phyloP scores from a whole-genome alignment of 2,329 filamentous ascomycete genomes.

The Diaporthe citriasiana region DNA sequence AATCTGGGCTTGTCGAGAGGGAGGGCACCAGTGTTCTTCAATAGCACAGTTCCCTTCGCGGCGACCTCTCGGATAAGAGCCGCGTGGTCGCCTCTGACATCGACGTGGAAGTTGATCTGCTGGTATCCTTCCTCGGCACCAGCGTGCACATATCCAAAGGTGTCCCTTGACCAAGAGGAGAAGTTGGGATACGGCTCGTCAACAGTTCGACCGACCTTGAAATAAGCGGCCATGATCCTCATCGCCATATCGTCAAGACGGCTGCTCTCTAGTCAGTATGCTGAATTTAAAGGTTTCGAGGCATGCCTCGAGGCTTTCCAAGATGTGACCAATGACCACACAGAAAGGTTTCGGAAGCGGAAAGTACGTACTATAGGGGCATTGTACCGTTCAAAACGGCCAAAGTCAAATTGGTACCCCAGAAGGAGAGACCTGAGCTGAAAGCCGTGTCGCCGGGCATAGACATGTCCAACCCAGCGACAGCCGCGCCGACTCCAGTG shows the following conservation, averaged over 20 bases:
- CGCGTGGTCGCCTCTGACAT: constrained; percentile 84
- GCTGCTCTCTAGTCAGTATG: constrained; percentile 45
- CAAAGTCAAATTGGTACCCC: constrained; percentile 89
- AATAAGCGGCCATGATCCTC: constrained; percentile 81
- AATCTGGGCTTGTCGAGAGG: constrained; percentile 85
- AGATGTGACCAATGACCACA: background rate
- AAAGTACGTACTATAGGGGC: constrained; percentile 71
- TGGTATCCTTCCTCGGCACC: constrained; percentile 73
- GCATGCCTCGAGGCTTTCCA: background rate
- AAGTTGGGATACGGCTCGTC: constrained; percentile 78
- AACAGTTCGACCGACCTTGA: constrained; percentile 73
- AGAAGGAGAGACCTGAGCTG: constrained; percentile 79
- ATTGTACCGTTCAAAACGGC: constrained; percentile 91
- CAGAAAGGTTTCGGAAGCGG: no score
- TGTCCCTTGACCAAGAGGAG: constrained; percentile 86
- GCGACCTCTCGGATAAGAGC: constrained; percentile 81
- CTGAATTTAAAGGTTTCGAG: background rate
- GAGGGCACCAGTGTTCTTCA: constrained; percentile 86
- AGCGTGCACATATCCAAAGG: constrained; percentile 77
- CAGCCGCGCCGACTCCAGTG: constrained; percentile 73
- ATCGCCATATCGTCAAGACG: constrained; percentile 93
- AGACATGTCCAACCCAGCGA: constrained; percentile 82
- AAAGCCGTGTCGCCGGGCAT: constrained; percentile 90
- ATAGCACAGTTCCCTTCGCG: constrained; percentile 84
- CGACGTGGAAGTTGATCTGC: constrained; percentile 83